Evolutionary conservation across 176 grass and related monocot genomes (phyloP), one percentile per base, ranked within the genome.

Genomic region (Pontederia crassipes): DNA sequence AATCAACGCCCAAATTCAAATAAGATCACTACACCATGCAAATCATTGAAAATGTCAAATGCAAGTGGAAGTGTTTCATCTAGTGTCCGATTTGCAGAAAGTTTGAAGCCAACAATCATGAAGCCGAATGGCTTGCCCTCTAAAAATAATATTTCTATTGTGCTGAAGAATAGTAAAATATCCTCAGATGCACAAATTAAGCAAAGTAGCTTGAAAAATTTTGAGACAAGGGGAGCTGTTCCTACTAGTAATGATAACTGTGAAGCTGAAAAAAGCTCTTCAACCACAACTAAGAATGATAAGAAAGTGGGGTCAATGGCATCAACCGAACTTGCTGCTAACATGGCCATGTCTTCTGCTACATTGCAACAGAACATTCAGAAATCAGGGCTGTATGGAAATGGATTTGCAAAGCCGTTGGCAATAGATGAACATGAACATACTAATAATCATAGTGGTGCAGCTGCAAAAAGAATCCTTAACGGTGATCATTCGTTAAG

Each of bases 161-260:
- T 75, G 45, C 13, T 86, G 67, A 89, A 66, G 52, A 96, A 96
- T 78, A 80, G 81, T 59, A 90, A 81, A 62, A 48, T 60, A 67
- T 62, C 20, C 20, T 24, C 80, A 68, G 70, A 77, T 62, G 73
- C 70, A 67, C 85, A 81, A 70, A 45, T 90, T 72, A 96, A 84
- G 66, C 82, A 76, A 4, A 86, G 86, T 74, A 75, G 82, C 66
- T 66, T 89, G 52, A 87, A 90, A 63, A 97, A 82, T 78, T 73
- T 74, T 20, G 72, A 67, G 61, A 73, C 78, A 75, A 85, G 80
- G 56, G 85, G 82, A 52, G 27, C 54, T 54, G 55, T 65, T 14
- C 67, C 71, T 73, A 86, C 86, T 74, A 79, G 72, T 74, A 89
- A 79, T 76, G 62, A 48, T 72, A 55, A 27, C 11, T 45, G 9